Percentiles rank a stretch among this genome's conserved stretches.
Evolutionary conservation across 257 asterid species (phyloP).

Genomic region (Gentiana dahurica): DNA sequence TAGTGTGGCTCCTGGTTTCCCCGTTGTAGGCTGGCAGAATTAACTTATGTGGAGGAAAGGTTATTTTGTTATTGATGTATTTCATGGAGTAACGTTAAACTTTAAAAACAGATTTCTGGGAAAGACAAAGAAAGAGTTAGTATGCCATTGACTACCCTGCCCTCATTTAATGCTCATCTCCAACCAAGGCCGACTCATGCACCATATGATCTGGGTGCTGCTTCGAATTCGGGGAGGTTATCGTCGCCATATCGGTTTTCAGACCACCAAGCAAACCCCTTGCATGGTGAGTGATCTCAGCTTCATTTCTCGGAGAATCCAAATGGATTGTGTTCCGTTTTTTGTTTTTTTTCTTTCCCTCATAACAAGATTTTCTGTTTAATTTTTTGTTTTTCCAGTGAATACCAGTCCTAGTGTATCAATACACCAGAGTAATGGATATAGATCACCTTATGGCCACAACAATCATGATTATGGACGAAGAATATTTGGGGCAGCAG

Average conservation of each 20-base stretch:
- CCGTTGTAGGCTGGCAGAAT: constrained; percentile 17
- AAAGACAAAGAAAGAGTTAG: constrained; percentile 50
- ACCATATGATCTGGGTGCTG: constrained; percentile 30
- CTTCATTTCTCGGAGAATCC: not conserved
- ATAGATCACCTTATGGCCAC: constrained; percentile 55
- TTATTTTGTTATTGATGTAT: constrained; percentile 5
- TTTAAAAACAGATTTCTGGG: constrained; percentile 71
- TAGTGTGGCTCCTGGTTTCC: not conserved
- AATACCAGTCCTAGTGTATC: constrained; percentile 50
- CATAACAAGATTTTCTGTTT: constrained; percentile 12
- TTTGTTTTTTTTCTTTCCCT: constrained; percentile 9
- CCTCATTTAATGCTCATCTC: constrained; percentile 26
- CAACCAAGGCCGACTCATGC: constrained; percentile 44
- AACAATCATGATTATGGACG: constrained; percentile 45
- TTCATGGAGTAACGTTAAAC: constrained; percentile 13
- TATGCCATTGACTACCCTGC: constrained; percentile 20
- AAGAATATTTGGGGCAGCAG: constrained; percentile 56
- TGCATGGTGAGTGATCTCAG: constrained; percentile 39
- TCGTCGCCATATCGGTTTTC: constrained; percentile 37
- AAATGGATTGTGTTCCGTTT: not conserved
- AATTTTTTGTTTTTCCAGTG: constrained; percentile 32
- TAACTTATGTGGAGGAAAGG: constrained; percentile 25
- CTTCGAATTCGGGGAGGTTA: constrained; percentile 36
- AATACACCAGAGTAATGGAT: constrained; percentile 48
- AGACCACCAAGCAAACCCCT: constrained; percentile 32